Evolutionary conservation across 805 yeast genomes (phyloP).

Genomic region (Starmerella powellii): DNA sequence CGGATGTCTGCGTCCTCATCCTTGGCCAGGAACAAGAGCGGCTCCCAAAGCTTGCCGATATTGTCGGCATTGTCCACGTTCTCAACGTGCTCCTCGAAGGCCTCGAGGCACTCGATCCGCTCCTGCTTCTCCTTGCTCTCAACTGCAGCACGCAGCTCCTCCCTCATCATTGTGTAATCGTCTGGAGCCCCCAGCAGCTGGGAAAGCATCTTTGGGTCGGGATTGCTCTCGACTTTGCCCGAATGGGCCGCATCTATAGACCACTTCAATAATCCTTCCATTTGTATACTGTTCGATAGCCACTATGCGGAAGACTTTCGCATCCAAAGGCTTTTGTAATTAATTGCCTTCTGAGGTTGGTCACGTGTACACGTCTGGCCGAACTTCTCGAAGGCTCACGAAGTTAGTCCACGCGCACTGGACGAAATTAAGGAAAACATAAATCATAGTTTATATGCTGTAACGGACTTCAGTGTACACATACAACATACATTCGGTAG

Average conservation of each 20-base stretch:
- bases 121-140: constrained; percentile 48
- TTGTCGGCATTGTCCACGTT: constrained; percentile 91
- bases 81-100: constrained; percentile 86
- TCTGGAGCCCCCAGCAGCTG: constrained; percentile 74
- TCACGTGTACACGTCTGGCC: no score
- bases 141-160: constrained; percentile 49
- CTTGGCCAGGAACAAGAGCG: constrained; percentile 45
- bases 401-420: neutral
- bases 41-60: constrained; percentile 75
- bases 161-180: constrained; percentile 79
- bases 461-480: no score
- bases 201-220: constrained; percentile 65
- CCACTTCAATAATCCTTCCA: constrained; percentile 92
- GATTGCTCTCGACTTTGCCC: constrained; percentile 39
- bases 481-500: no score
- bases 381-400: neutral
- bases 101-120: constrained; percentile 69
- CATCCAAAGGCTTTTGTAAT: no score
- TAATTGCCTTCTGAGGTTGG: no score
- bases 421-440: neutral
- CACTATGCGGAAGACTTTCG: no score
- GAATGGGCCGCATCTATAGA: constrained; percentile 60
- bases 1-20: constrained; percentile 38
- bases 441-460: neutral
- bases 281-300: no score